These are phyloP conservation scores for Cutaneotrichosporon sp. DNA, from an alignment of 1,284 basidiomycete genomes.

Conservation along the genomic window DNA sequence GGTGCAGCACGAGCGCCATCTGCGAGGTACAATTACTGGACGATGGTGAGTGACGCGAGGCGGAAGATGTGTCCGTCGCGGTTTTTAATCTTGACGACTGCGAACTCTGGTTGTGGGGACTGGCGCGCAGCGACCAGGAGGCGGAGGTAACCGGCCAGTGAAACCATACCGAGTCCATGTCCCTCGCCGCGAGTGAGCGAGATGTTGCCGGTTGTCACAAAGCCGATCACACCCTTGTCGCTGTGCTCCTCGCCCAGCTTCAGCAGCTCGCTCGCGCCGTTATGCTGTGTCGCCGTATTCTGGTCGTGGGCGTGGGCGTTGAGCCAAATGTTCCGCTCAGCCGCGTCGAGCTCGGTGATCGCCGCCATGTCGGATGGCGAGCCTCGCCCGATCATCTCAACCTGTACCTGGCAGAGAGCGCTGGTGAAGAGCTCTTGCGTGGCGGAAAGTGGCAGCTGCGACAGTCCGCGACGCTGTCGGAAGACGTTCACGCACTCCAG, in stretches of 20 bases:
- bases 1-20: background rate
- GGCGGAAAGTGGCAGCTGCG: slow-evolving; percentile 50
- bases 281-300: background rate
- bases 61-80: slow-evolving; percentile 54
- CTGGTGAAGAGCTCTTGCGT: slow-evolving; percentile 58
- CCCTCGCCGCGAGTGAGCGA: slow-evolving; percentile 73
- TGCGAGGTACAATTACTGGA: background rate
- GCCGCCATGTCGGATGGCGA: slow-evolving; percentile 69
- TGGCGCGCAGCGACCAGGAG: slow-evolving; percentile 56
- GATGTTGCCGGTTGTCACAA: slow-evolving; percentile 73
- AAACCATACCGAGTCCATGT: slow-evolving; percentile 68
- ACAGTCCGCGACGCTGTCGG: slow-evolving; percentile 60
- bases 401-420: slow-evolving; percentile 65
- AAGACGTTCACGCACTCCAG: slow-evolving; percentile 62
- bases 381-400: slow-evolving; percentile 66
- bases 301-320: slow-evolving; percentile 30
- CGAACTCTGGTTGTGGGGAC: slow-evolving; percentile 10
- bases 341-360: slow-evolving; percentile 64
- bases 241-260: slow-evolving; percentile 58
- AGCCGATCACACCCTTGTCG: slow-evolving; percentile 62
- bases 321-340: slow-evolving; percentile 58
- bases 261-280: background rate
- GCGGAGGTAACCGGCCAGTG: slow-evolving; percentile 60
- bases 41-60: slow-evolving; percentile 42
- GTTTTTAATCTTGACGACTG: slow-evolving; percentile 56